Evolutionary conservation across 345 rosid genomes (phyloP).

Genomic region (Eutrema yunnanense): DNA sequence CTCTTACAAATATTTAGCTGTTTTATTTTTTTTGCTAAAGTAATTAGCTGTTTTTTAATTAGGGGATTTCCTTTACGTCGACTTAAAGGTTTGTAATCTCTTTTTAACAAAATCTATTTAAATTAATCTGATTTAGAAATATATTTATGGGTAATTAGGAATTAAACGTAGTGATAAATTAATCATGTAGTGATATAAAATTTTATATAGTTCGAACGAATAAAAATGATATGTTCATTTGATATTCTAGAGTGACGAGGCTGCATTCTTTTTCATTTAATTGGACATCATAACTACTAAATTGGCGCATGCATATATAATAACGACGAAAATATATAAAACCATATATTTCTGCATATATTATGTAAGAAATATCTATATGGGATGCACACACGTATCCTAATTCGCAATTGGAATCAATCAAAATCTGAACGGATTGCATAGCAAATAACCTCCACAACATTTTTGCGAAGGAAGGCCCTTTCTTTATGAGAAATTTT

Average conservation of each 20-base stretch:
- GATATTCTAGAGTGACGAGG: neutral
- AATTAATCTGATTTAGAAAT: neutral
- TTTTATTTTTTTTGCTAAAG: neutral
- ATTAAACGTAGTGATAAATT: neutral
- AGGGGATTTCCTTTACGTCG: neutral
- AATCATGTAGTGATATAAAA: too few species aligned
- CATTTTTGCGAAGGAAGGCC: too few species aligned
- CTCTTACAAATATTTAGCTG: neutral
- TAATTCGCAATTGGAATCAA: neutral
- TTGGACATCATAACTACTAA: constrained; percentile 6
- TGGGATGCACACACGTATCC: constrained; percentile 9
- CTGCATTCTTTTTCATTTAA: neutral
- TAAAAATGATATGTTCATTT: neutral
- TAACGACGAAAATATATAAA: neutral
- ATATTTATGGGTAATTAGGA: neutral
- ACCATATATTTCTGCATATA: neutral
- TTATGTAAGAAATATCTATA: neutral
- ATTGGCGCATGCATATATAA: constrained; percentile 21
- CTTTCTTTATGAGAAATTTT: too few species aligned
- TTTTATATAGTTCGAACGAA: too few species aligned
- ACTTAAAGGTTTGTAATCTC: neutral
- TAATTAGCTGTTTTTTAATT: neutral
- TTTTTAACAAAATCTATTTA: neutral
- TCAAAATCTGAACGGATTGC: too few species aligned
- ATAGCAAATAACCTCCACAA: too few species aligned